Evolutionary conservation across 2,329 filamentous ascomycete species (phyloP), one percentile per base, ranked within the genome.

Genomic region (Metarhizium humberi): DNA sequence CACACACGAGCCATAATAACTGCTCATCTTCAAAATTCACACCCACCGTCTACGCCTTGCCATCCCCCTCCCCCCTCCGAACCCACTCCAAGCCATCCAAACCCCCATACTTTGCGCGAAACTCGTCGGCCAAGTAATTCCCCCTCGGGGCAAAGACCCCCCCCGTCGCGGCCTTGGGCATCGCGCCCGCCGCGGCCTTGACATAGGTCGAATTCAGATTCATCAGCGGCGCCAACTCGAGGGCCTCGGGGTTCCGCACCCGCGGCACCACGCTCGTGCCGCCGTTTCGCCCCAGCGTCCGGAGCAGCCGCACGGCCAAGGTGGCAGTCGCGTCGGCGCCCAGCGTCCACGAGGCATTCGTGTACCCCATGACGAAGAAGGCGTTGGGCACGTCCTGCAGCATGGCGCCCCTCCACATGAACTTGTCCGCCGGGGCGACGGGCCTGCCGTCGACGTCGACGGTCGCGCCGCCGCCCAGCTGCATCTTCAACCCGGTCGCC

Each of bases 381-480:
- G 80, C 57, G 62, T 87, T 87, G 0, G 84, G 84, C 1, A 86
- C 68, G 49, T 79, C 79, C 58, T 84, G 74, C 1, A 87, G 64
- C 83, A 87, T 85, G 45, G 74, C 69, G 7, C 75, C 72, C 61
- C 80, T 79, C 84, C 83, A 87, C 1, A 78, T 64, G 61, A 75
- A 79, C 53, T 76, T 77, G 2, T 73, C 68, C 0, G 69, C 60
- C 29, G 77, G 61, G 11, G 75, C 62, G 50, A 81, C 60, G 0
- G 67, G 63, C 18, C 69, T 59, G 6, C 76, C 77, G 59, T 87
- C 80, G 7, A 86, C 70, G 43, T 46, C 43, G 5, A 46, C 8
- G 18, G 43, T 25, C 7, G 43, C 43, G 43, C 43, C 43, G 43
- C 43, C 43, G n/a, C 7, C 20, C n/a, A 46, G 18, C 11, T 72